Percentiles rank a stretch among this genome's conserved stretches.
phyloP scores from a whole-genome alignment of 345 rosid species.

The Ceriops zippeliana region DNA sequence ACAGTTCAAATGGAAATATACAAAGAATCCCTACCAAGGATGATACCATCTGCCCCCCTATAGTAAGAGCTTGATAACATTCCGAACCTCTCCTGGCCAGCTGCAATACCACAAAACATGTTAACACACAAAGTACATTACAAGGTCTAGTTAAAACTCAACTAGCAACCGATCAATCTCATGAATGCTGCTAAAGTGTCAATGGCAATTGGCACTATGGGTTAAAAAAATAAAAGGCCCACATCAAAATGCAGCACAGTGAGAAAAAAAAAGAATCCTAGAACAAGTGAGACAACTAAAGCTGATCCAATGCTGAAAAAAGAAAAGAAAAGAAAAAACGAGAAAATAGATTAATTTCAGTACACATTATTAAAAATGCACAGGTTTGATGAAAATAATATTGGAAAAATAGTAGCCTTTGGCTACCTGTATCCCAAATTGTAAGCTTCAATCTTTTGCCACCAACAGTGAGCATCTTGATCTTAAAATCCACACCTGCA shows the following conservation, averaged over 20 bases:
- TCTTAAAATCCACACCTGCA: constrained; percentile 95
- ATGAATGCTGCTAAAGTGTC: no score
- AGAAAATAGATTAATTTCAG: neutral
- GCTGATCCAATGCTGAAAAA: neutral
- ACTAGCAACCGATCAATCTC: neutral
- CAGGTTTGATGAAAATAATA: neutral
- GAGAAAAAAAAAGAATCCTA: no score
- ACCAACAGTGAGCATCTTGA: constrained; percentile 59
- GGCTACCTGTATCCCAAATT: constrained; percentile 92
- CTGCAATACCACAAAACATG: constrained; percentile 41
- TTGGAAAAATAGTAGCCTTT: neutral
- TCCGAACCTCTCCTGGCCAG: constrained; percentile 97
- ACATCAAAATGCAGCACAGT: no score
- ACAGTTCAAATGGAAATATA: neutral
- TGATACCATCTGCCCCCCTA: constrained; percentile 91
- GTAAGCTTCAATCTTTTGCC: constrained; percentile 87
- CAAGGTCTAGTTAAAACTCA: neutral
- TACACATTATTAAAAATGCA: no score
- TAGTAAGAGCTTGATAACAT: constrained; percentile 78
- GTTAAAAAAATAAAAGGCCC: no score
- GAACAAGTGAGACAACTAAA: neutral
- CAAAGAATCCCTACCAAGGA: constrained; percentile 62
- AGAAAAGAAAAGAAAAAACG: neutral
- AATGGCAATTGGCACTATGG: neutral
- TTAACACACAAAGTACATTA: neutral